A percentile compares a stretch with the other conserved stretches of the same genome.
Conservation (phyloP, 768 basidiomycete species). For the Omphalotus guepiniiformis region DNA sequence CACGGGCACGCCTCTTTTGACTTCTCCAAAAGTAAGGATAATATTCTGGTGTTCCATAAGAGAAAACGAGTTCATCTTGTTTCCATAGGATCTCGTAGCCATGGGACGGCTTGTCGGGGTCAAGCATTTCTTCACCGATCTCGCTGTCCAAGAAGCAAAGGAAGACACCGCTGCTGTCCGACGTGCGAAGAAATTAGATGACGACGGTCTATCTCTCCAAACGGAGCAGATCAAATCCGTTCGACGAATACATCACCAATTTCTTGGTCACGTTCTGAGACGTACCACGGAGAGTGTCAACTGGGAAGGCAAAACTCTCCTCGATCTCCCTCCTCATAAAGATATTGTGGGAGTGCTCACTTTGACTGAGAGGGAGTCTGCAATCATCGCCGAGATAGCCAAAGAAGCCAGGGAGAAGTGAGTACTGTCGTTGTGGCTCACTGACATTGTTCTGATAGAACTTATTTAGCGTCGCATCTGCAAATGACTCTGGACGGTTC, state of each 20-base stretch:
- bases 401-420: too few species aligned
- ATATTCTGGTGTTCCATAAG: neutral
- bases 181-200: neutral
- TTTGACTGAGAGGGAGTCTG: too few species aligned
- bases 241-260: neutral
- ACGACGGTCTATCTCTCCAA: neutral
- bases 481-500: too few species aligned
- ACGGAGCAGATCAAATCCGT: neutral
- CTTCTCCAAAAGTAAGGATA: constrained; percentile 20
- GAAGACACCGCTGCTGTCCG: neutral
- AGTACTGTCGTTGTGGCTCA: too few species aligned
- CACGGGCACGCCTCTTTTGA: constrained; percentile 24
- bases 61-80: neutral
- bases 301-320: neutral
- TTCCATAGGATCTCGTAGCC: neutral
- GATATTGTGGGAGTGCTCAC: too few species aligned
- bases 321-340: neutral
- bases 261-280: neutral
- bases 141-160: neutral
- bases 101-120: neutral
- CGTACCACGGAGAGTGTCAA: neutral
- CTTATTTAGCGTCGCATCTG: too few species aligned
- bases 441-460: too few species aligned
- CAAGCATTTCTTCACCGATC: neutral
- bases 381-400: too few species aligned